These are phyloP conservation scores for Acacia pycnantha DNA, from an alignment of 331 rosid species.

Conservation along the genomic window DNA sequence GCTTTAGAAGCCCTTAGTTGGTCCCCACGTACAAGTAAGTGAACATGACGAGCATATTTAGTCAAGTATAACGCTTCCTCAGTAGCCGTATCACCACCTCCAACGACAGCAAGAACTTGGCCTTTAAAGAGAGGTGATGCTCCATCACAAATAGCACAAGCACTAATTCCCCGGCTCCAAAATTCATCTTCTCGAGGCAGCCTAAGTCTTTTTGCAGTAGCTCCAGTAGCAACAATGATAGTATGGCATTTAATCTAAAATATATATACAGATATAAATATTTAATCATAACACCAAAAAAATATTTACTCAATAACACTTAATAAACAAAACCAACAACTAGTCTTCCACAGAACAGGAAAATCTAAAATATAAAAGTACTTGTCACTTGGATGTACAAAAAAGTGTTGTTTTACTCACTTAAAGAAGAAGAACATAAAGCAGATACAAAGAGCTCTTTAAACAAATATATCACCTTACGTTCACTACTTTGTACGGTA, in stretches of 20 bases:
- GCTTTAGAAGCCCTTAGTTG: conserved; percentile 71
- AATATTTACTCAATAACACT: background rate
- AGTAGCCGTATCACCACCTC: conserved; percentile 83
- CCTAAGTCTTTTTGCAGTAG: conserved; percentile 82
- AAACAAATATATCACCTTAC: conserved; percentile 49
- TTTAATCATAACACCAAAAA: background rate
- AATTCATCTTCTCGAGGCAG: conserved; percentile 94
- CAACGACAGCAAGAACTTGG: conserved; percentile 74
- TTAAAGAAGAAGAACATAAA: background rate
- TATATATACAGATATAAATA: background rate
- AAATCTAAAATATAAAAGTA: background rate
- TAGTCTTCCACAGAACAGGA: conserved; percentile 24
- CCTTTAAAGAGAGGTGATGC: conserved; percentile 77
- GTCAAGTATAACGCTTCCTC: conserved; percentile 76
- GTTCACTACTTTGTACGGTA: conserved; percentile 68
- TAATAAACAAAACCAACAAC: background rate
- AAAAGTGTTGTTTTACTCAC: background rate
- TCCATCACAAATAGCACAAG: conserved; percentile 87
- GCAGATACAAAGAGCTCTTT: conserved; percentile 20
- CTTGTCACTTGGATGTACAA: background rate
- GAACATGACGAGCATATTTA: conserved; percentile 65
- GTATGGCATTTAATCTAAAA: conserved; percentile 82
- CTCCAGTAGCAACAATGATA: conserved; percentile 86
- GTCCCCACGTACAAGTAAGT: conserved; percentile 64
- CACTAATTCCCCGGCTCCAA: conserved; percentile 99